Evolutionary conservation across 805 yeast species (phyloP).

Genomic region (Pichia eremophila): DNA sequence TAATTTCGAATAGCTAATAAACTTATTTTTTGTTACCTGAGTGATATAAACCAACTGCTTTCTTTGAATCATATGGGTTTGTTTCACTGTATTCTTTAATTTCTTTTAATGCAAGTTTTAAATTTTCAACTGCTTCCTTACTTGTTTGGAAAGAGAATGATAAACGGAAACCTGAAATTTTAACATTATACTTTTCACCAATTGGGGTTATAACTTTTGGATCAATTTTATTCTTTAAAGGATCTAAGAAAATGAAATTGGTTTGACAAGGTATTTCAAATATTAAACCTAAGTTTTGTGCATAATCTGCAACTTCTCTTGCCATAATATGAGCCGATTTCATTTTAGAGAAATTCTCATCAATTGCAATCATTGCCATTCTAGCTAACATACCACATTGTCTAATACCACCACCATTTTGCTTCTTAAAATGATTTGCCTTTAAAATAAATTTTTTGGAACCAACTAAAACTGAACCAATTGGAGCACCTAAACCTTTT

Average conservation of each 20-base stretch:
- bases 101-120: constrained; percentile 51
- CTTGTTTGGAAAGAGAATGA: constrained; percentile 72
- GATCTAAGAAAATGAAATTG: constrained; percentile 72
- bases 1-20: no score
- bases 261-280: constrained; percentile 74
- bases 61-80: constrained; percentile 34
- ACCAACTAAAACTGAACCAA: constrained; percentile 83
- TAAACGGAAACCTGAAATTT: constrained; percentile 62
- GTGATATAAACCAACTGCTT: not conserved
- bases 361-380: constrained; percentile 75
- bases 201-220: constrained; percentile 27
- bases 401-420: constrained; percentile 88
- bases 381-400: constrained; percentile 75
- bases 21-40: not conserved
- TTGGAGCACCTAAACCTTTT: constrained; percentile 87
- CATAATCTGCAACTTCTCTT: constrained; percentile 40
- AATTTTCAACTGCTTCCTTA: constrained; percentile 42
- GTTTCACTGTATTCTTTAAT: constrained; percentile 42
- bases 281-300: constrained; percentile 42
- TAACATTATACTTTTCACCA: constrained; percentile 53
- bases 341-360: constrained; percentile 58
- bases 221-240: constrained; percentile 43
- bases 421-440: constrained; percentile 82
- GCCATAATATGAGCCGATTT: constrained; percentile 42
- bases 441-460: constrained; percentile 44